Base-by-base conservation (phyloP, 2,329 filamentous ascomycete species). In the Trichoderma arundinaceum region DNA sequence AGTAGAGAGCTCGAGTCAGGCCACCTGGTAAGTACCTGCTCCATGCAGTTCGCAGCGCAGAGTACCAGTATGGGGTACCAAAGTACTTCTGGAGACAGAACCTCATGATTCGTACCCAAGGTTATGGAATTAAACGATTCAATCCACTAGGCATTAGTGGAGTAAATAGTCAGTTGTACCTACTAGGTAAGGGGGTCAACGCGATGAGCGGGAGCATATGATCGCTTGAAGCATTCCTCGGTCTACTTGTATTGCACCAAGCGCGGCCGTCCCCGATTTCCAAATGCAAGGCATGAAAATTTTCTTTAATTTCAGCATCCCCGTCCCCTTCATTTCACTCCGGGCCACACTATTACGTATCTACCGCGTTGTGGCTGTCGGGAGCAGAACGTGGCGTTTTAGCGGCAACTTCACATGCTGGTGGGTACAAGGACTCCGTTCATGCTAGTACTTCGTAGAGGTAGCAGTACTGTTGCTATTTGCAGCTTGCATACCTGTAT, bases 311-410 rank as follows among this genome's bases (percentile, higher is more conserved):
- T 32, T 61, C 35, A 38, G 6, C 22, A 32, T 41, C 28, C 10
- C 22, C 22, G 22, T 28, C 22, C 48, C 49, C 22, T 61, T 54
- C 28, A 39, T 63, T 63, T 54, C 49, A 38, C 35, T 41, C 28
- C 17, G 22, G n/a, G 46, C 48, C 59, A 38, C 59, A 62, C 59
- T 53, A 62, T 62, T 62, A 62, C 59, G 59, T 53, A 53, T 53
- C 48, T 62, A 48, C 59, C 46, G 59, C 48, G 46, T 15, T 33
- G 59, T 52, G 48, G 59, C 59, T 62, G 35, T 53, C 48, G 59
- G 59, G 39, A 38, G 17, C 48, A 41, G 17, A 63, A 46, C 39
- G 48, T 44, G 49, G 59, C 59, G 59, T 9, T 32, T 28, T 54
- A 63, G 49, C 59, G 59, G 59, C 32, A 44, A 22, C 41, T 63